Evolutionary conservation across 371 early-diverging fungal species (phyloP), one percentile per base, ranked within the genome.

Genomic region (Haplosporangium sp.): DNA sequence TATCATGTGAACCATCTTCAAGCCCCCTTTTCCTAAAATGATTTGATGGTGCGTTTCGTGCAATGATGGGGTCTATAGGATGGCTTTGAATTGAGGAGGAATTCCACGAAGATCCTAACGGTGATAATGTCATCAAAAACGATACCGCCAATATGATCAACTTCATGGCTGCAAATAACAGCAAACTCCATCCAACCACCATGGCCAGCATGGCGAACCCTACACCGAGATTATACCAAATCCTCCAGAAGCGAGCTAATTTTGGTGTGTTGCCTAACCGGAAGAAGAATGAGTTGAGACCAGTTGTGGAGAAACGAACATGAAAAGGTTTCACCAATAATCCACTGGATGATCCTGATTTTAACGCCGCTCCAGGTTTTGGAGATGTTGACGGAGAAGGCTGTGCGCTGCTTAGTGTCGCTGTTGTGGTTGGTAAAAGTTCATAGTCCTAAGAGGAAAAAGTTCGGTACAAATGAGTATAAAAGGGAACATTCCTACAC

Each of bases 201-300:
- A 92, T 88, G 20, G 85, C 72, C 7, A 86, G 3, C 15, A 85
- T 48, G 19, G 88, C 92, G 2, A 88, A 85, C 1, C 84, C 42
- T 0, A 86, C 88, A 7, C 93, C 93, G 4, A 87, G 45, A 4
- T 82, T 82, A 73, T 91, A 92, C 92, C 92, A 91, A 5, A 86
- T 40, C 11, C 85, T 70, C 92, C 92, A 92, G 57, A 92, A 88
- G 19, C 44, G 65, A 2, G 71, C 55, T 27, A 79, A 64, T 0
- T 64, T 65, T 11, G 91, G 89, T 4, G 86, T 70, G 11, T 76
- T 67, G 1, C 87, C 88, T 7, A 88, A 37, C n/a, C 82, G 70
- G 37, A 70, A 66, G 69, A 92, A 91, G 45, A 85, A 69, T 15
- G 66, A 63, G 62, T 90, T 92, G 57, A 88, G 83, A 8, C 74